Evolutionary conservation across 2,329 filamentous ascomycete species (phyloP), one percentile per base, ranked within the genome.

Genomic region (Cordyceps tenuipes): DNA sequence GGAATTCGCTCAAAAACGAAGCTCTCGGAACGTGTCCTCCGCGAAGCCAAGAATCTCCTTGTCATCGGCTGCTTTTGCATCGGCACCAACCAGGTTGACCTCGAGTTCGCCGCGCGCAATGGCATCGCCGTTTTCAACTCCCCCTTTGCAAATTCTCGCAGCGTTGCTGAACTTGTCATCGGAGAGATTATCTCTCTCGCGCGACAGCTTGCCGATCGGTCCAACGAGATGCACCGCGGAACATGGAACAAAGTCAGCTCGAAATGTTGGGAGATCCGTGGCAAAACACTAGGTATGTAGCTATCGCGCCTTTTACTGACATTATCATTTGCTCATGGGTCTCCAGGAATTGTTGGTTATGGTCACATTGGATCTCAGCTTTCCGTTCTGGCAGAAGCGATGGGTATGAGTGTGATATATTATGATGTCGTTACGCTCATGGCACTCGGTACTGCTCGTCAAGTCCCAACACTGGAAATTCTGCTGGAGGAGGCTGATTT

Each of bases 41-140:
- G 84, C 60, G 87, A 95, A 72, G 94, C 94, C 59, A 95, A 92
- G 78, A 96, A 97, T 73, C 82, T 99, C 58, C 88, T 97, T 62
- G 94, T 97, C 63, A 85, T 97, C 67, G 94, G 94, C 63, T 99
- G 94, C 79, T 99, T 99, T 82, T 99, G 94, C 75, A 99, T 99
- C 68, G 94, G 94, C 65, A 99, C 94, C 61, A 97, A 96, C 77
- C 91, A 96, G 74, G 91, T 96, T 65, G 88, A 96, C 72, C 84
- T 96, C 62, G 83, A 90, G 63, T 93, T 85, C 70, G 91, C 91
- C 34, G 91, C 91, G 52, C 81, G 82, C 66, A 85, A 89, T 70
- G 91, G 94, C 66, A 96, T 97, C 72, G 91, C 92, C 41, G 94
- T 99, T 64, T 99, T 99, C 85, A 99, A 99, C 78, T 97, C 94